These are phyloP conservation scores for Wallacemonas sp. DNA, from an alignment of 208 protist genomes.

Conservation along the genomic window DNA sequence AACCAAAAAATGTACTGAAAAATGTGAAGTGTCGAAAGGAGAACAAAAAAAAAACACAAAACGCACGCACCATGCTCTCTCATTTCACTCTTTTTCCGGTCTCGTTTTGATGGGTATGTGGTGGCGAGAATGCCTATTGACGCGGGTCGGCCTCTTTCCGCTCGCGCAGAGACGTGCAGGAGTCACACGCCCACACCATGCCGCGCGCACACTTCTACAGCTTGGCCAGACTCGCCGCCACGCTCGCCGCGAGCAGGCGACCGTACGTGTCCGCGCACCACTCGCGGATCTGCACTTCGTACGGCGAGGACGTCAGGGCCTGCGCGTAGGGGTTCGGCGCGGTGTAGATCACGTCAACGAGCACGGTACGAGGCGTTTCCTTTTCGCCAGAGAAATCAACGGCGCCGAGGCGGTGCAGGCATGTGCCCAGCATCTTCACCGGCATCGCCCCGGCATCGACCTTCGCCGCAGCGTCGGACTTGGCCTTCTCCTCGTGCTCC, in stretches of 20 bases:
- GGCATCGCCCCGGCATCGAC: too few species aligned
- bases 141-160: neutral
- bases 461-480: neutral
- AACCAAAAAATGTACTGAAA: too few species aligned
- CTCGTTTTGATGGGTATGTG: neutral
- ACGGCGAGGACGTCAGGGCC: slow-evolving; percentile 9
- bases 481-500: neutral
- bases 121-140: neutral
- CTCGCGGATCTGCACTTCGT: slow-evolving; percentile 12
- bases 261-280: slow-evolving; percentile 29
- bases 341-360: slow-evolving; percentile 8
- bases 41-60: too few species aligned
- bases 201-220: neutral
- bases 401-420: neutral
- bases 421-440: neutral
- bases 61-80: too few species aligned
- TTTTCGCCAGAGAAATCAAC: neutral
- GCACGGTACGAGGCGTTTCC: slow-evolving; percentile 2
- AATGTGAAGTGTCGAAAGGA: too few species aligned
- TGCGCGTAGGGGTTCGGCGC: slow-evolving; percentile 7
- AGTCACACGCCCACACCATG: neutral
- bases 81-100: neutral
- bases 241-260: slow-evolving; percentile 20
- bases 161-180: neutral
- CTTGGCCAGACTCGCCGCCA: slow-evolving; percentile 9